Evolutionary conservation across 768 basidiomycete genomes (phyloP).

Genomic region (Suillus placidus): DNA sequence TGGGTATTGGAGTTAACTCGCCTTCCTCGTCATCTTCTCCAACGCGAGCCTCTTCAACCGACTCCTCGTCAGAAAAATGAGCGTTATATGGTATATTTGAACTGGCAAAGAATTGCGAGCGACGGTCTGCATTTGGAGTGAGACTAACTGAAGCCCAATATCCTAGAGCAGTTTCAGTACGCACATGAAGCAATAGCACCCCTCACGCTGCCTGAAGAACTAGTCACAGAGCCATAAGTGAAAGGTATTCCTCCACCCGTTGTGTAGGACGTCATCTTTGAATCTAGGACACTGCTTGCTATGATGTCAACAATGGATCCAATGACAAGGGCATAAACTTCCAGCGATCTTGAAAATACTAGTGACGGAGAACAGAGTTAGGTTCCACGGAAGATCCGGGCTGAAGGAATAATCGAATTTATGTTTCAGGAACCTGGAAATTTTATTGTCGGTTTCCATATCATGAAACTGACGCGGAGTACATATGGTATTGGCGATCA

Average conservation of each 20-base stretch:
- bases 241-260: conserved; percentile 36
- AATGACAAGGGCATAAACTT: background rate
- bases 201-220: conserved; percentile 45
- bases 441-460: background rate
- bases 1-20: conserved; percentile 1
- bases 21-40: conserved; percentile 20
- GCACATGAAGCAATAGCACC: conserved; percentile 66
- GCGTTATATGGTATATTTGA: conserved; percentile 56
- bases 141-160: conserved; percentile 7
- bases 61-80: conserved; percentile 44
- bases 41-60: conserved; percentile 23
- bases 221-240: conserved; percentile 50
- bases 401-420: background rate
- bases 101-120: conserved; percentile 68
- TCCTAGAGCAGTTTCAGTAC: conserved; percentile 21
- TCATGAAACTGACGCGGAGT: no score
- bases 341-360: background rate
- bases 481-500: no score
- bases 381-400: background rate
- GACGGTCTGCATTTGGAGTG: conserved; percentile 52
- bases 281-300: background rate
- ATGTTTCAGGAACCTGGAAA: background rate
- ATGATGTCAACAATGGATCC: background rate
- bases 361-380: background rate
- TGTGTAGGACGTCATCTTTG: conserved; percentile 50